Evolutionary conservation across 164 flowering plant genomes (phyloP).

Genomic region (Vitis amurensis): DNA sequence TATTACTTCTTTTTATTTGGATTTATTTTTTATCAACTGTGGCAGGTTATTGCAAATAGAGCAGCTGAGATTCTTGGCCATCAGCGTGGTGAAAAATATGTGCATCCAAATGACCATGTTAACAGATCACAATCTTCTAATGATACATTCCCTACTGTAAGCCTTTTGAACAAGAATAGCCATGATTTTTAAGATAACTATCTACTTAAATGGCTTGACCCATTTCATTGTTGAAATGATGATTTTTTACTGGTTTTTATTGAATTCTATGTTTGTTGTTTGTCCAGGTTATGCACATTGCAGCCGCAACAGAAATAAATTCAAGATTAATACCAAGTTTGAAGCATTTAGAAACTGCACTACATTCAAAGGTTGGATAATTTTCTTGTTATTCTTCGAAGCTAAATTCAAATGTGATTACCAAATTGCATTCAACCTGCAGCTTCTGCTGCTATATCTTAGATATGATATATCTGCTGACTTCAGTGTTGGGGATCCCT

Average conservation of each 20-base stretch:
- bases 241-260: conserved; percentile 10
- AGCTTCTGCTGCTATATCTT: background rate
- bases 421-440: background rate
- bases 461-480: background rate
- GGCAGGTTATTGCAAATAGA: conserved; percentile 96
- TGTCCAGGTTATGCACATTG: conserved; percentile 96
- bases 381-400: background rate
- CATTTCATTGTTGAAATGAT: conserved; percentile 1
- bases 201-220: too few relatives aligned
- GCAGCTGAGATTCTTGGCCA: conserved; percentile 99
- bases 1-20: background rate
- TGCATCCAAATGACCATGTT: conserved; percentile 98
- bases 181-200: background rate
- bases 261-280: conserved; percentile 8
- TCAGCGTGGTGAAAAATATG: conserved; percentile 87
- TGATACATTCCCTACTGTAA: conserved; percentile 98
- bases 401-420: background rate
- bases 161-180: conserved; percentile 15
- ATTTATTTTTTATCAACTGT: conserved; percentile 5
- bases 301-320: conserved; percentile 86
- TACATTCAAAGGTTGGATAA: conserved; percentile 66
- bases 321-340: conserved; percentile 77
- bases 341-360: conserved; percentile 67
- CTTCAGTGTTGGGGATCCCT: background rate
- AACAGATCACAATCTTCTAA: conserved; percentile 97